Evolutionary conservation across 1,139 yeast genomes (phyloP).

Genomic region (Pichia inconspicua): DNA sequence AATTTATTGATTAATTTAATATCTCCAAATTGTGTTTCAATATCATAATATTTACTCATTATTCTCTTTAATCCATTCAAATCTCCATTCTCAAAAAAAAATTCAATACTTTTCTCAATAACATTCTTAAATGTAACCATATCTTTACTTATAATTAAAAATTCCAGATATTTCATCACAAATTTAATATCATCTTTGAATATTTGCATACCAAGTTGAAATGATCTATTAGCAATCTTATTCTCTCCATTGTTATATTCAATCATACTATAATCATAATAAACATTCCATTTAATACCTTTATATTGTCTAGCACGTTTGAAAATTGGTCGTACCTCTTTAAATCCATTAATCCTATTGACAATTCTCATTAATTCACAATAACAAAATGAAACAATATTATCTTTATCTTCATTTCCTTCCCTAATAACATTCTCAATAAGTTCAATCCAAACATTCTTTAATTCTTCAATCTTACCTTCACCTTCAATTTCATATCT

Average conservation of each 20-base stretch:
- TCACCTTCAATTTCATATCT: constrained; percentile 47
- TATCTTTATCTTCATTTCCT: constrained; percentile 26
- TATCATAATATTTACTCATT: constrained; percentile 36
- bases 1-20: constrained; percentile 58
- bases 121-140: constrained; percentile 75
- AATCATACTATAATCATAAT: constrained; percentile 73
- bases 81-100: constrained; percentile 26
- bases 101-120: constrained; percentile 58
- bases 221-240: constrained; percentile 67
- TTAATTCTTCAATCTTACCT: constrained; percentile 45
- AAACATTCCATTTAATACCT: constrained; percentile 63
- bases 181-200: constrained; percentile 49
- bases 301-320: constrained; percentile 49
- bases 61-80: constrained; percentile 38
- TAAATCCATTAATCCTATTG: constrained; percentile 56
- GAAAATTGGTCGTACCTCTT: constrained; percentile 65
- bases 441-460: constrained; percentile 42
- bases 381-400: constrained; percentile 43
- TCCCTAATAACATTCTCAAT: constrained; percentile 29
- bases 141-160: constrained; percentile 64
- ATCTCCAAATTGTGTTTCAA: constrained; percentile 57
- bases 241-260: constrained; percentile 61
- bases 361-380: constrained; percentile 52
- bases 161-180: constrained; percentile 63
- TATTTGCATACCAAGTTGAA: constrained; percentile 69